A percentile compares a stretch with the other conserved stretches of the same genome.
phyloP scores from a whole-genome alignment of 2,329 filamentous ascomycete species.

The Leptographium lundbergii region DNA sequence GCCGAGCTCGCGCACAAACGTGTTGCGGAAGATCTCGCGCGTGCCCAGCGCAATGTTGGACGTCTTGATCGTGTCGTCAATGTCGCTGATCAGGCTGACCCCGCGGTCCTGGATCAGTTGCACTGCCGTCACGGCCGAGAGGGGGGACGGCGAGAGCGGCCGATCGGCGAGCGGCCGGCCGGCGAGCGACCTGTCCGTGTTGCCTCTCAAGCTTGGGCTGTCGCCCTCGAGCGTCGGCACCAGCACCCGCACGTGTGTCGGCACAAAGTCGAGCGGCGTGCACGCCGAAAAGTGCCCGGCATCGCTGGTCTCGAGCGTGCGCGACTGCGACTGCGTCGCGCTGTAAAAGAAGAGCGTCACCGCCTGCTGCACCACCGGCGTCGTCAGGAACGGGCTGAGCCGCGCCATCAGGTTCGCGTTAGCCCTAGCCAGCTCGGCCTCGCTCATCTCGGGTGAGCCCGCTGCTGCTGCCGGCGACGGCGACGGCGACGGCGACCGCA shows the following conservation, averaged over 20 bases:
- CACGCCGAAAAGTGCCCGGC: conserved; percentile 77
- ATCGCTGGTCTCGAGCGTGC: conserved; percentile 75
- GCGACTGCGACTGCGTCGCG: conserved; percentile 65
- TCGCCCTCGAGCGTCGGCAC: conserved; percentile 27
- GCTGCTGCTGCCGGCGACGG: too few species aligned
- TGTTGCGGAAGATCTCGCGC: conserved; percentile 91
- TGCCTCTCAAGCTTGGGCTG: neutral
- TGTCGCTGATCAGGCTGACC: conserved; percentile 89
- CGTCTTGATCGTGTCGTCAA: conserved; percentile 94
- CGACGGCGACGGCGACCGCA: neutral
- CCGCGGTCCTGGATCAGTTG: conserved; percentile 65
- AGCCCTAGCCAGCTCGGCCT: conserved; percentile 63
- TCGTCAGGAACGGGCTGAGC: conserved; percentile 80
- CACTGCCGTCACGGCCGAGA: conserved; percentile 71
- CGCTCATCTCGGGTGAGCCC: conserved; percentile 49
- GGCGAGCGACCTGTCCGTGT: neutral
- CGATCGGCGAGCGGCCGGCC: neutral
- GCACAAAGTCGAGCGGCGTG: conserved; percentile 76
- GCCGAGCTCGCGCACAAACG: conserved; percentile 74
- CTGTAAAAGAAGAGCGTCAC: conserved; percentile 97
- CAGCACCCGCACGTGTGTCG: conserved; percentile 77
- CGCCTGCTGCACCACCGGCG: conserved; percentile 60
- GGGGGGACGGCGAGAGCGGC: conserved; percentile 38
- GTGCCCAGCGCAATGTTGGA: conserved; percentile 82
- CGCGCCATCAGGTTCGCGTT: conserved; percentile 83